Conservation (phyloP, 345 rosid species). For the Turnera subulata region DNA sequence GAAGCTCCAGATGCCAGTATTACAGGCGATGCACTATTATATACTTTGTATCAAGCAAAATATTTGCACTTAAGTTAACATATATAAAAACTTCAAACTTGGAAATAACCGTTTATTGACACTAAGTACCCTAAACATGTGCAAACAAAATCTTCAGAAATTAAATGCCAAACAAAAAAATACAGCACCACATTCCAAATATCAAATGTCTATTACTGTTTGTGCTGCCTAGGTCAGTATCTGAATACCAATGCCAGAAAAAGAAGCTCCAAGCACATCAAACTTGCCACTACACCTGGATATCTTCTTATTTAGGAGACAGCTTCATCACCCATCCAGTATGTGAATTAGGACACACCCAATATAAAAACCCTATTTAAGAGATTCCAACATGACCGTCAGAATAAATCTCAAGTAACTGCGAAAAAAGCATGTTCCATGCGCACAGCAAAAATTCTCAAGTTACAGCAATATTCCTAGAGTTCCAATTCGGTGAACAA, state of each 20-base stretch:
- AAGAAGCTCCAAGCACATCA: slow-evolving; percentile 55
- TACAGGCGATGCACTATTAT: no score
- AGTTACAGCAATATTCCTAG: slow-evolving; percentile 18
- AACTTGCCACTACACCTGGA: slow-evolving; percentile 71
- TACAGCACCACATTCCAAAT: slow-evolving; percentile 9
- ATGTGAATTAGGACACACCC: slow-evolving; percentile 69
- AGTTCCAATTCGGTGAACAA: slow-evolving; percentile 1
- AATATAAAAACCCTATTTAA: slow-evolving; percentile 79
- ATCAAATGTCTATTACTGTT: slow-evolving; percentile 21
- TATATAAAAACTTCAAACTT: no score
- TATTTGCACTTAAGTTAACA: no score
- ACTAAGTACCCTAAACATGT: slow-evolving; percentile 3
- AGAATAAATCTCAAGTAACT: slow-evolving; percentile 43
- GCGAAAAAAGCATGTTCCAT: slow-evolving; percentile 38
- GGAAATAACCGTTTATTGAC: background rate
- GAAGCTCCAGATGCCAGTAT: background rate
- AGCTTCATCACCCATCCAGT: slow-evolving; percentile 77
- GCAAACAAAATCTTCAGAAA: slow-evolving; percentile 9
- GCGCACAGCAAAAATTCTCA: slow-evolving; percentile 25
- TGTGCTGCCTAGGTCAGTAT: slow-evolving; percentile 32
- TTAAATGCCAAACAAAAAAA: slow-evolving; percentile 18
- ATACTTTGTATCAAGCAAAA: no score
- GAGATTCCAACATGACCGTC: slow-evolving; percentile 65
- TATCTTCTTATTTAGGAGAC: slow-evolving; percentile 78
- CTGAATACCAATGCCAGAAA: slow-evolving; percentile 41